These are phyloP conservation scores for Auriculariales sp. DNA, from an alignment of 768 basidiomycete species.

Conservation along the genomic window DNA sequence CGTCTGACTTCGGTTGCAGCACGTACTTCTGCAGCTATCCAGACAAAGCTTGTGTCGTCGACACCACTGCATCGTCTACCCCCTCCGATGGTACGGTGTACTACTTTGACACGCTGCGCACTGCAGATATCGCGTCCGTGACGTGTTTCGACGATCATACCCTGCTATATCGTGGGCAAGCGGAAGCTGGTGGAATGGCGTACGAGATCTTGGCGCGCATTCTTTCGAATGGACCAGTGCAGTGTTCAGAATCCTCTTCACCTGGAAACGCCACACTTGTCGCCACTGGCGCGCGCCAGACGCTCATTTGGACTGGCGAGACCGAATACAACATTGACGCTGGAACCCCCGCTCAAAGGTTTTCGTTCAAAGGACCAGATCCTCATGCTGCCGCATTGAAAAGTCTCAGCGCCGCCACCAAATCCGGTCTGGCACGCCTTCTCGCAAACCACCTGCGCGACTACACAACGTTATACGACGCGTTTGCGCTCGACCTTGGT, in stretches of 20 bases:
- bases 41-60: constrained; percentile 39
- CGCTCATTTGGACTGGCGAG: constrained; percentile 57
- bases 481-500: constrained; percentile 45
- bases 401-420: constrained; percentile 10
- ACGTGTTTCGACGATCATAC: constrained; percentile 45
- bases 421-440: constrained; percentile 21
- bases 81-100: constrained; percentile 15
- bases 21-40: constrained; percentile 58
- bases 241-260: constrained; percentile 21
- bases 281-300: constrained; percentile 26
- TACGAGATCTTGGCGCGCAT: constrained; percentile 51
- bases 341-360: constrained; percentile 38
- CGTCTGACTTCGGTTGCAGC: constrained; percentile 12
- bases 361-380: constrained; percentile 49
- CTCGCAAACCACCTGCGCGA: constrained; percentile 38
- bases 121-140: constrained; percentile 23
- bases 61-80: constrained; percentile 10
- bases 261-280: constrained; percentile 26
- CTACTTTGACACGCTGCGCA: constrained; percentile 27
- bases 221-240: constrained; percentile 16
- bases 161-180: constrained; percentile 27
- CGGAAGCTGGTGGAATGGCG: constrained; percentile 43
- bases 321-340: constrained; percentile 54
- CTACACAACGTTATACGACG: constrained; percentile 20
- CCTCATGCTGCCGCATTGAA: constrained; percentile 29